Evolutionary conservation across 2,329 filamentous ascomycete genomes (phyloP), one percentile per base, ranked within the genome.

Genomic region (Cordyceps tenuipes): DNA sequence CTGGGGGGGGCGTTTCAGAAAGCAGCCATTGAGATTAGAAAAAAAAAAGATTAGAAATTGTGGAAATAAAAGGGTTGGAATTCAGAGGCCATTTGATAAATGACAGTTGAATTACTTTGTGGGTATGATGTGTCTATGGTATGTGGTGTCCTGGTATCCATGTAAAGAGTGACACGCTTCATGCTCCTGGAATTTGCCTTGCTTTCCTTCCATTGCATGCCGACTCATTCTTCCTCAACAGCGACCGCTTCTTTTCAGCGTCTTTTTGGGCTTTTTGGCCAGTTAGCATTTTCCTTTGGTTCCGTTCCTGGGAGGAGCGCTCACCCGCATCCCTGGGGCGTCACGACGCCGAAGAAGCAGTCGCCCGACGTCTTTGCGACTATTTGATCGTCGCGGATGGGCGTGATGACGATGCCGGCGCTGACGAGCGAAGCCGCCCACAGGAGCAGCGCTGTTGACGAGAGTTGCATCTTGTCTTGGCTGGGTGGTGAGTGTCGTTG

Each of bases 301-400:
- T 5, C n/a, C 10, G 7, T n/a, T 3, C 26, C n/a, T 55, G 41
- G 9, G 34, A 34, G 39, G 9, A 19, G 17, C 36, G 75, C 80
- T 64, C 68, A 84, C 82, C 74, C 82, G 78, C 82, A 85, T 39
- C 82, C 82, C 58, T 76, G 72, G 5, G 82, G 80, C 36, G 82
- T 84, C 5, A 77, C 75, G 19, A 81, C 79, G 39, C 82, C 82
- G 65, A 79, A 82, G 65, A 77, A 80, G 68, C 82, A 85, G 67
- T 85, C 82, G 31, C 76, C 78, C 2, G 66, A 41, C 19, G 68
- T 65, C 65, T 75, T 79, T 31, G 72, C 66, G n/a, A 84, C 77
- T 39, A 84, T 73, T 68, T 83, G 81, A 63, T 83, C 71, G 23
- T 68, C 62, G 47, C 69, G 71, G 64, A 84, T 76, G 55, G 82